These are phyloP conservation scores for Ustilago bromivora DNA, from an alignment of 1,284 basidiomycete species.

Conservation along the genomic window DNA sequence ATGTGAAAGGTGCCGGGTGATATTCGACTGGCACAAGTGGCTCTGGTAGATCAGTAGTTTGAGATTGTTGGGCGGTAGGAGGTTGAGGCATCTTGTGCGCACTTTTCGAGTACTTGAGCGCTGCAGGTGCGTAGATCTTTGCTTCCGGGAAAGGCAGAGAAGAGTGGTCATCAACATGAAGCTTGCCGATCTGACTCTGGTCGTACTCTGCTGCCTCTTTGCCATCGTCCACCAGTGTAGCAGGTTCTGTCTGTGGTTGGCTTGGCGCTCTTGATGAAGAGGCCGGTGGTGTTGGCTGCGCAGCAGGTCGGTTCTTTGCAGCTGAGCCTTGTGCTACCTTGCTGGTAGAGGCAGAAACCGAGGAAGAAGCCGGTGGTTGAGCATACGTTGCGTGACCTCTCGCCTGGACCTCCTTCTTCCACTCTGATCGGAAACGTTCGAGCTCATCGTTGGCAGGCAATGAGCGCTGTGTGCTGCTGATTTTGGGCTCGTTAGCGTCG, in stretches of 20 bases:
- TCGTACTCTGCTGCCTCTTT: background rate
- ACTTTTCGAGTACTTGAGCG: constrained; percentile 51
- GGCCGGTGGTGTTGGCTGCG: background rate
- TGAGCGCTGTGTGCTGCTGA: background rate
- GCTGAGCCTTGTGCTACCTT: constrained; percentile 1
- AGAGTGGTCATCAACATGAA: background rate
- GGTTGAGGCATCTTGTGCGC: constrained; percentile 42
- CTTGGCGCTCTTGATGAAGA: constrained; percentile 3
- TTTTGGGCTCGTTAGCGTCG: background rate
- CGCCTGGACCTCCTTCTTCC: constrained; percentile 50
- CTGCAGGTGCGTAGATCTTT: constrained; percentile 47
- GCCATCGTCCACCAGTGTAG: background rate
- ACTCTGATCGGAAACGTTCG: constrained; percentile 50
- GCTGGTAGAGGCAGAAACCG: background rate
- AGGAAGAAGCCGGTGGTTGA: constrained; percentile 11
- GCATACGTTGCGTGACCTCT: constrained; percentile 26
- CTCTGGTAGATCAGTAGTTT: constrained; percentile 14
- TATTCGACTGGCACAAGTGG: constrained; percentile 26
- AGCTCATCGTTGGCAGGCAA: constrained; percentile 45
- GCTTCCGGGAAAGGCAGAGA: constrained; percentile 41
- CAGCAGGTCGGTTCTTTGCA: background rate
- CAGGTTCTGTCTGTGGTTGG: background rate
- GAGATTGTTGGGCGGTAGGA: background rate
- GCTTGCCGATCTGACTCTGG: constrained; percentile 1
- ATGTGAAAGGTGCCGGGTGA: constrained; percentile 9